A percentile compares a stretch with the other conserved stretches of the same genome.
These are phyloP conservation scores for Botryotinia convoluta DNA, from an alignment of 2,329 filamentous ascomycete genomes.

Conservation along the genomic window DNA sequence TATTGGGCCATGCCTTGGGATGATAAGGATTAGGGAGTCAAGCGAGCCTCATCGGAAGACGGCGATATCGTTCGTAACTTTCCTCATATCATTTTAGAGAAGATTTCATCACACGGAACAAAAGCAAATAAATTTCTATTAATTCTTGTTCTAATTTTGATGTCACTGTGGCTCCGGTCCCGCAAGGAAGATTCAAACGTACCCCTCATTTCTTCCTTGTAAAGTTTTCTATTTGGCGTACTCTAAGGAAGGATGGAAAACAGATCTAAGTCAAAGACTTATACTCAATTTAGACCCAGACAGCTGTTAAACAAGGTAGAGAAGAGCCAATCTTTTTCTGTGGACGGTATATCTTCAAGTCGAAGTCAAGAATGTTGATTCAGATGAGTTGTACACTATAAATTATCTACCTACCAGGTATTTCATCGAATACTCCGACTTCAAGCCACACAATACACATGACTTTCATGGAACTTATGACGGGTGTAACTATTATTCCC, in stretches of 20 bases:
- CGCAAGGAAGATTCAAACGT: not conserved
- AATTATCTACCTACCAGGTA: too few species aligned
- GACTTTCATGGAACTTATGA: not conserved
- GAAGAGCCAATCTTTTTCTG: not conserved
- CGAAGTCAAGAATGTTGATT: not conserved
- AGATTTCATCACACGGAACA: not conserved
- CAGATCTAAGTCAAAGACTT: not conserved
- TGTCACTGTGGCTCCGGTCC: not conserved
- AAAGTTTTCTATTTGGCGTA: not conserved
- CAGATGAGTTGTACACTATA: not conserved
- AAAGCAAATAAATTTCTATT: not conserved
- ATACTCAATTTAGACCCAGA: not conserved
- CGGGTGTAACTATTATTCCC: not conserved
- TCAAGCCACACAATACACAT: not conserved
- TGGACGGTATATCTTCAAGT: not conserved
- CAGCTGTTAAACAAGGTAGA: not conserved
- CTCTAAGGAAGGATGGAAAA: not conserved
- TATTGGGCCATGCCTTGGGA: not conserved
- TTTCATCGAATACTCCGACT: not conserved
- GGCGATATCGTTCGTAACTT: not conserved
- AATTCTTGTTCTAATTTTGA: not conserved
- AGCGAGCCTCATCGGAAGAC: slow-evolving; percentile 1
- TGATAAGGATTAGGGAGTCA: slow-evolving; percentile 2
- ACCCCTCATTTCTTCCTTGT: slow-evolving; percentile 12
- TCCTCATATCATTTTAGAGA: too few species aligned